phyloP scores from a whole-genome alignment of 306 rosid genomes.

The Mucuna pruriens region DNA sequence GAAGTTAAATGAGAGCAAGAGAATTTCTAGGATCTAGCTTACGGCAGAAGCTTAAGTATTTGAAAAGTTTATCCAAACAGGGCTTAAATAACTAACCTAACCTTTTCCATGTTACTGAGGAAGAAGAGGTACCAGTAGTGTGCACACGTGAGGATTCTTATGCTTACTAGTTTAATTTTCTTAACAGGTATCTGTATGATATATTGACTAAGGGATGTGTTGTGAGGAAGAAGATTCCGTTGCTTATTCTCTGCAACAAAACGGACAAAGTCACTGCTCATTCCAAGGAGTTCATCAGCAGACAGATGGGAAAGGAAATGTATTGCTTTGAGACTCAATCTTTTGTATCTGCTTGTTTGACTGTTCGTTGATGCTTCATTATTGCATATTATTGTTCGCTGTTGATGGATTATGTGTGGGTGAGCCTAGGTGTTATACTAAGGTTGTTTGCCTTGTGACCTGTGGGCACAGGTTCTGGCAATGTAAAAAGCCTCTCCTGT shows the following conservation, averaged over 20 bases:
- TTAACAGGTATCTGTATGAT: slow-evolving; percentile 74
- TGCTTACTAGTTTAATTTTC: neutral
- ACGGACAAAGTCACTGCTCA: slow-evolving; percentile 86
- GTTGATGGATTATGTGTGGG: slow-evolving; percentile 11
- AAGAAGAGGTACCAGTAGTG: neutral
- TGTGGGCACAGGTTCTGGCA: neutral
- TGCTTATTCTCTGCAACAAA: slow-evolving; percentile 80
- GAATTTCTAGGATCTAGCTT: too few species aligned
- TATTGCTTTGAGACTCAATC: slow-evolving; percentile 43
- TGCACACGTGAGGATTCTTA: neutral
- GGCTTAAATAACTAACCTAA: neutral
- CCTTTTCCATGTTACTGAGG: neutral
- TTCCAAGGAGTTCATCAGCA: slow-evolving; percentile 76
- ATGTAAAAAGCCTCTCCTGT: neutral
- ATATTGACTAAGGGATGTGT: slow-evolving; percentile 77
- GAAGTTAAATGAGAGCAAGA: too few species aligned
- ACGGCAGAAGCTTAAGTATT: too few species aligned
- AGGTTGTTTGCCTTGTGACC: slow-evolving; percentile 7
- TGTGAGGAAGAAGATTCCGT: slow-evolving; percentile 77
- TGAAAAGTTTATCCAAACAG: too few species aligned
- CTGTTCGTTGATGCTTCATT: neutral
- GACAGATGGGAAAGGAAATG: slow-evolving; percentile 84
- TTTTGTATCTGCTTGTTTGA: neutral
- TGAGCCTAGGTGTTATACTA: neutral
- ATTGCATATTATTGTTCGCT: neutral